Percentiles rank a stretch among this genome's conserved stretches.
phyloP scores from a whole-genome alignment of 305 asterid genomes.

The Coffea humblotiana region DNA sequence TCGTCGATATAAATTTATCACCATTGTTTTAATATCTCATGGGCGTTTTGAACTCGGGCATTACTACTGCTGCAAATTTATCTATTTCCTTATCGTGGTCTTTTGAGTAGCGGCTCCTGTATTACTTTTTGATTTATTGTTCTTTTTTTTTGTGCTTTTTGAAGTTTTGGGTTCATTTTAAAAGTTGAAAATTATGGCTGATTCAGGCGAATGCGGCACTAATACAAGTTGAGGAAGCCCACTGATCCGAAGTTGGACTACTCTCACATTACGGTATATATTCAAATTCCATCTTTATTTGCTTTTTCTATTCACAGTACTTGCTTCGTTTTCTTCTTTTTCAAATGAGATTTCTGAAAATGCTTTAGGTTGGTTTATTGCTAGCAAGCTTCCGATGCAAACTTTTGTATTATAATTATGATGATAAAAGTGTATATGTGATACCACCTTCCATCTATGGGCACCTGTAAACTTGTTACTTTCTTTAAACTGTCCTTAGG shows the following conservation, averaged over 20 bases:
- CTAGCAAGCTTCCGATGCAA: neutral
- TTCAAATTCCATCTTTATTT: neutral
- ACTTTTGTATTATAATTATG: neutral
- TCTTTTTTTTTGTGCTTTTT: neutral
- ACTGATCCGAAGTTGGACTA: slow-evolving; percentile 74
- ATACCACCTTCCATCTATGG: neutral
- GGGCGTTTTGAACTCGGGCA: neutral
- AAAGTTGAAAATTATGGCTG: neutral
- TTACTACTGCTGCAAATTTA: neutral
- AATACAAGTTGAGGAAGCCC: slow-evolving; percentile 81
- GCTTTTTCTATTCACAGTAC: neutral
- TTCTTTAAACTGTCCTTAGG: neutral
- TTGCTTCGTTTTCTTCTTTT: no score
- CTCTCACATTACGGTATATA: slow-evolving; percentile 73
- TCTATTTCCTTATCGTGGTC: neutral
- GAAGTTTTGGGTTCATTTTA: slow-evolving; percentile 14
- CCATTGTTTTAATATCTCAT: neutral
- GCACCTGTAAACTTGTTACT: neutral
- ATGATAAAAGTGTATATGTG: neutral
- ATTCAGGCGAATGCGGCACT: slow-evolving; percentile 72
- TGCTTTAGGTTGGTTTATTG: neutral
- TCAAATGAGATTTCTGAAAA: no score
- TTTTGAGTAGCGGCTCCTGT: neutral
- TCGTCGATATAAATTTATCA: neutral
- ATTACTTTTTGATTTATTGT: neutral